phyloP scores from a whole-genome alignment of 257 asterid species.

The Eucommia ulmoides region DNA sequence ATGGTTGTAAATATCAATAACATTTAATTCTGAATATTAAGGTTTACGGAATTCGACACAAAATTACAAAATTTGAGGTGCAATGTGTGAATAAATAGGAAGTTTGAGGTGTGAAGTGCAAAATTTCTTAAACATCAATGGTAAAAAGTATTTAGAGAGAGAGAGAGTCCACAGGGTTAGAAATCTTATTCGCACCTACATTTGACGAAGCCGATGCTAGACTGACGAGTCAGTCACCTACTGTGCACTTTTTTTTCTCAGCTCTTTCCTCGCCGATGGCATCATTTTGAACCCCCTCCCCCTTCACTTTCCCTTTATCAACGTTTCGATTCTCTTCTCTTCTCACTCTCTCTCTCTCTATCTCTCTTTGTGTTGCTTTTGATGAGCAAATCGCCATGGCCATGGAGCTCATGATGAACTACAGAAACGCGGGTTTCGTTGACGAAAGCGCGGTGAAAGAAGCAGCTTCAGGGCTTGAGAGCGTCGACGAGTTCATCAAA shows the following conservation, averaged over 20 bases:
- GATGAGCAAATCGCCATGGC: slow-evolving; percentile 39
- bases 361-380: background rate
- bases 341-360: background rate
- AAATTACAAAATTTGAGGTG: background rate
- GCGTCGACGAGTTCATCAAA: slow-evolving; percentile 55
- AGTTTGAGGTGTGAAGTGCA: too few relatives aligned
- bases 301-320: too few relatives aligned
- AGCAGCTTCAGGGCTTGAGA: slow-evolving; percentile 60
- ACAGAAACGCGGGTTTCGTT: slow-evolving; percentile 24
- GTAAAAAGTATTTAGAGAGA: background rate
- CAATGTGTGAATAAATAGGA: slow-evolving; percentile 7
- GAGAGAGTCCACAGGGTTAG: slow-evolving; percentile 4
- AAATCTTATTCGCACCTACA: slow-evolving; percentile 59
- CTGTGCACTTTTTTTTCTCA: slow-evolving; percentile 35
- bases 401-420: slow-evolving; percentile 64
- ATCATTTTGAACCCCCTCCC: slow-evolving; percentile 18
- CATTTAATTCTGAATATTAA: background rate
- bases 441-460: slow-evolving; percentile 36
- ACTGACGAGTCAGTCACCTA: slow-evolving; percentile 65
- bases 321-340: too few relatives aligned
- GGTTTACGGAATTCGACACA: background rate
- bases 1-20: too few relatives aligned
- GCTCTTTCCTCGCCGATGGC: slow-evolving; percentile 23
- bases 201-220: slow-evolving; percentile 46
- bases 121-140: background rate